Base-by-base conservation (phyloP, 306 rosid genomes). In the Benincasa hispida region DNA sequence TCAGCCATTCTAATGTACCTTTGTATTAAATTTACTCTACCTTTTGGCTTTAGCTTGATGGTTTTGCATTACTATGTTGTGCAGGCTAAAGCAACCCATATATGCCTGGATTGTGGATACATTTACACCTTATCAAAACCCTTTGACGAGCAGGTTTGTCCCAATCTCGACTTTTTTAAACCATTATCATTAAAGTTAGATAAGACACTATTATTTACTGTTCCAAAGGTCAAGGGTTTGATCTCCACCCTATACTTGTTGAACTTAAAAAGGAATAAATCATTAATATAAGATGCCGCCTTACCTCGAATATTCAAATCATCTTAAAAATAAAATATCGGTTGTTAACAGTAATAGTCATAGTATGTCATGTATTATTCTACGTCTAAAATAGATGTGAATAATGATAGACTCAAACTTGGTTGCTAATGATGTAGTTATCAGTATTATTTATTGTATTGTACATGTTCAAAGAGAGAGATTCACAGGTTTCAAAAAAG, bases 61-160 rank as follows among this genome's bases (percentile, higher is more conserved):
- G 32, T 19, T 58, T 28, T 51, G 75, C 58, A 70, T 25, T 70
- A 5, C n/a, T 8, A 15, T 50, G 58, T 47, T 24, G 79, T 86
- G 80, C 93, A 94, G 99, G 96, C 97, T 65, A 92, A 94, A 88
- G 99, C 99, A 60, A 94, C 99, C 34, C 98, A 94, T 81, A 90
- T 94, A 76, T 94, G 97, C 85, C 83, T 94, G 41, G 99, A 94
- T 82, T 94, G 98, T 76, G 99, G 99, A 89, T 94, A 17, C 82
- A 84, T 94, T 59, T 94, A 92, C 93, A 78, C 85, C 65, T 81
- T 92, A 77, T 91, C 78, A 47, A 94, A 94, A 78, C 88, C 99
- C 21, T 94, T 94, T 24, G 98, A 90, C 0, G 99, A 94, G 73
- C 96, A 92, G 90, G 98, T 90, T 11, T 5, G 35, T 25, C 65